A percentile compares a stretch with the other conserved stretches of the same genome.
Conservation (phyloP, 2,329 filamentous ascomycete genomes). For the Epichloe elymi region DNA sequence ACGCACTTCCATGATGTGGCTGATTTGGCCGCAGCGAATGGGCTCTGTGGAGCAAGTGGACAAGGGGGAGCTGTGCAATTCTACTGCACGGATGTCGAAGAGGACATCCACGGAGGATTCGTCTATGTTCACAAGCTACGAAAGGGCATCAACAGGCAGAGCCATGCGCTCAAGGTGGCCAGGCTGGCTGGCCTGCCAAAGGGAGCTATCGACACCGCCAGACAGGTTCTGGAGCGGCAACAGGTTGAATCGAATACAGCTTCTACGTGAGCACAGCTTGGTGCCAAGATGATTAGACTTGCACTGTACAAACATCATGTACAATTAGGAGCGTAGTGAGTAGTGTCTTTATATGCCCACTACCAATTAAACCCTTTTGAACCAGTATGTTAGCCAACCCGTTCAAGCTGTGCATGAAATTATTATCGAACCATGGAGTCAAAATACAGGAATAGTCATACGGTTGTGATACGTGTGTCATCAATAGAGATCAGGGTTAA, state of each 20-base stretch:
- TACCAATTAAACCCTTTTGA: background rate
- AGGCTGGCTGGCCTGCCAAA: constrained; percentile 70
- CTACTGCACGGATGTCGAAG: constrained; percentile 83
- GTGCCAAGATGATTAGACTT: background rate
- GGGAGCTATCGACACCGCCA: constrained; percentile 55
- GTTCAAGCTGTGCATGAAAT: constrained; percentile 10
- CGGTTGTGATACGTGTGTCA: constrained; percentile 42
- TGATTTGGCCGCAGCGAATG: constrained; percentile 53
- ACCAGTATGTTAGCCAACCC: constrained; percentile 25
- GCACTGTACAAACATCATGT: background rate
- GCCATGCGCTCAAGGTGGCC: constrained; percentile 93
- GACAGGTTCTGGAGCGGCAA: constrained; percentile 32
- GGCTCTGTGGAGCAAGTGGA: constrained; percentile 22
- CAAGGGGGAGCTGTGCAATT: constrained; percentile 41
- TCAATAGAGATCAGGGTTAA: constrained; percentile 53
- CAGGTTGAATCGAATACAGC: background rate
- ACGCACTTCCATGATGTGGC: constrained; percentile 86
- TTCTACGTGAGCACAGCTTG: background rate
- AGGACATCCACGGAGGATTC: constrained; percentile 58
- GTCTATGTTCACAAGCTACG: constrained; percentile 75
- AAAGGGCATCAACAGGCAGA: constrained; percentile 70
- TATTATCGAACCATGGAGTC: constrained; percentile 7
- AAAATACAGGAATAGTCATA: constrained; percentile 36
- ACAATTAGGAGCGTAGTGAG: no score
- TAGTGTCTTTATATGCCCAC: background rate